A percentile compares a stretch with the other conserved stretches of the same genome.
Evolutionary conservation across 2,329 filamentous ascomycete genomes (phyloP).

Genomic region (Penicillium sclerotigenum): DNA sequence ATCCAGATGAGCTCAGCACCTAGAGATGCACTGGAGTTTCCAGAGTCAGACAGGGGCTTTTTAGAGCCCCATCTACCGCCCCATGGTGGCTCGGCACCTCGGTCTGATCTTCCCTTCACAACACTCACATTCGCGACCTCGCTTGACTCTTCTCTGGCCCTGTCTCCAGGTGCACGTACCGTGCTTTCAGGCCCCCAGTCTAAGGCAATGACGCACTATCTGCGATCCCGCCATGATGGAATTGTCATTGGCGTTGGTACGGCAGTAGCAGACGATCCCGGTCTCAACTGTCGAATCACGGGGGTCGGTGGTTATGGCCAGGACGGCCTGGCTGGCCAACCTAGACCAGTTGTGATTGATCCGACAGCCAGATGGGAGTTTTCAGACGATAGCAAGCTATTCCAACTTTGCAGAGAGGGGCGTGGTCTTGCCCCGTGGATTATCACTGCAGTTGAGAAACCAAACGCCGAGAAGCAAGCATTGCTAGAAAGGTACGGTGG

Average conservation of each 20-base stretch:
- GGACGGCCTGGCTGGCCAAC: constrained; percentile 56
- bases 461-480: constrained; percentile 13
- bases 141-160: constrained; percentile 71
- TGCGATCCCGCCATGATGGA: constrained; percentile 79
- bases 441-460: constrained; percentile 41
- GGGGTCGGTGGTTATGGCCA: constrained; percentile 54
- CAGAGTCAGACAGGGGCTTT: constrained; percentile 39
- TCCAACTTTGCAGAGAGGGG: constrained; percentile 60
- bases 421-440: constrained; percentile 70
- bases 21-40: constrained; percentile 38
- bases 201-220: constrained; percentile 90
- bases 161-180: constrained; percentile 72
- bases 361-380: constrained; percentile 69
- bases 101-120: constrained; percentile 47
- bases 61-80: constrained; percentile 48
- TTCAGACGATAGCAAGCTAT: constrained; percentile 57
- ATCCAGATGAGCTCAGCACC: constrained; percentile 2
- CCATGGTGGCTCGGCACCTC: constrained; percentile 15
- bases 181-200: constrained; percentile 75
- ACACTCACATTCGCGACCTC: constrained; percentile 88
- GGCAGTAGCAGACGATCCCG: constrained; percentile 78
- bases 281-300: constrained; percentile 75
- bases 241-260: constrained; percentile 85
- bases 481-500: constrained; percentile 32
- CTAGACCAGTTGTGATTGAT: constrained; percentile 77